Evolutionary conservation across 495 filamentous ascomycete species (phyloP).

Genomic region (Aspergillus haitiensis): DNA sequence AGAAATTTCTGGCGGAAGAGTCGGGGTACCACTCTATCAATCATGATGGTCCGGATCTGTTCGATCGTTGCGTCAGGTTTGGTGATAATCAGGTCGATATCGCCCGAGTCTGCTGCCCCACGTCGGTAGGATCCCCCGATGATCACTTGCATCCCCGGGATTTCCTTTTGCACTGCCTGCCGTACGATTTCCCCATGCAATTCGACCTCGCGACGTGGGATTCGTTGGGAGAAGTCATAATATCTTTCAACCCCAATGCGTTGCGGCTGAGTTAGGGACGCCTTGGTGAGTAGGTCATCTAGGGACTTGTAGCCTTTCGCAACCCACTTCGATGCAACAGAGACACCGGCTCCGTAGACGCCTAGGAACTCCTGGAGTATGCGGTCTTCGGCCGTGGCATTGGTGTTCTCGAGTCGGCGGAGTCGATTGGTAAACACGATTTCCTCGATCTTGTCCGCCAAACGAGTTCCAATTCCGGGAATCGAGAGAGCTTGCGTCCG

Average conservation of each 20-base stretch:
- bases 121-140: slow-evolving; percentile 86
- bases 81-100: slow-evolving; percentile 87
- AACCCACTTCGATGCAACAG: slow-evolving; percentile 75
- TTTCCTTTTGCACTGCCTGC: slow-evolving; percentile 58
- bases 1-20: slow-evolving; percentile 65
- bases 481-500: slow-evolving; percentile 67
- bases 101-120: slow-evolving; percentile 68
- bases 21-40: slow-evolving; percentile 60
- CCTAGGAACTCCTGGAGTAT: slow-evolving; percentile 67
- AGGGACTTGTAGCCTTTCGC: slow-evolving; percentile 73
- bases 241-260: slow-evolving; percentile 77
- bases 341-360: slow-evolving; percentile 77
- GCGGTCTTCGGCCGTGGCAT: slow-evolving; percentile 61
- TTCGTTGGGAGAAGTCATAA: slow-evolving; percentile 78
- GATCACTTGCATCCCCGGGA: slow-evolving; percentile 64
- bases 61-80: slow-evolving; percentile 58
- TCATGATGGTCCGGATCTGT: slow-evolving; percentile 62
- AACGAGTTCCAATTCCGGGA: slow-evolving; percentile 68
- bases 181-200: slow-evolving; percentile 68
- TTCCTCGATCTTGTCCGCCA: slow-evolving; percentile 91
- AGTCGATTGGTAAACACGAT: slow-evolving; percentile 78
- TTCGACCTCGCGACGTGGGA: slow-evolving; percentile 76
- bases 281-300: slow-evolving; percentile 65
- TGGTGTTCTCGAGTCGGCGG: slow-evolving; percentile 68
- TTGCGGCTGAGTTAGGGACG: slow-evolving; percentile 70